Conservation (phyloP, 805 yeast species). For the Huiozyma naganishii region DNA sequence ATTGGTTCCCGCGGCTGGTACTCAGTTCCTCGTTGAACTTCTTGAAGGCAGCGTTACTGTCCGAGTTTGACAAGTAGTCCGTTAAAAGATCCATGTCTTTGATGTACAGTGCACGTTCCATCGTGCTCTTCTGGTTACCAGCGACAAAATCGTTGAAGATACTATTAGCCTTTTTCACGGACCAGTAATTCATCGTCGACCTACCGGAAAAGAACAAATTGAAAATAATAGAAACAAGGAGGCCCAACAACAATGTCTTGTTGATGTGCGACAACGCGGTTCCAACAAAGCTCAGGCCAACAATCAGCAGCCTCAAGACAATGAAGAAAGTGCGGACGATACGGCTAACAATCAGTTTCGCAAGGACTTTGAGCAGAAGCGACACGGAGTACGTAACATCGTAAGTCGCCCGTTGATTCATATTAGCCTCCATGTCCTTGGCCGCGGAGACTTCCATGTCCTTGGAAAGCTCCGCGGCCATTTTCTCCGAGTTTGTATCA, state of each 20-base stretch:
- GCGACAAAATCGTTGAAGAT: slow-evolving; percentile 19
- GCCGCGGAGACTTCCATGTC: too few species aligned
- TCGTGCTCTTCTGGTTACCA: slow-evolving; percentile 19
- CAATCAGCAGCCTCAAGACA: slow-evolving; percentile 6
- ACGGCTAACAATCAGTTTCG: slow-evolving; percentile 4
- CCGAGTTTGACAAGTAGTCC: slow-evolving; percentile 30
- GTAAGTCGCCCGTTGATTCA: slow-evolving; percentile 4
- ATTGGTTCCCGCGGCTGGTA: slow-evolving; percentile 11
- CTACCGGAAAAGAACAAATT: slow-evolving; percentile 46
- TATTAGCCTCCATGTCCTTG: slow-evolving; percentile 1
- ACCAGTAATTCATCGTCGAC: slow-evolving; percentile 49
- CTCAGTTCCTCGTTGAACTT: slow-evolving; percentile 21
- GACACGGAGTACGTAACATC: slow-evolving; percentile 8
- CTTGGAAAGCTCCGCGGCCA: not conserved
- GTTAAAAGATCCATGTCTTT: slow-evolving; percentile 40
- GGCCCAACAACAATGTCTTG: slow-evolving; percentile 31
- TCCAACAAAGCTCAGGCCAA: not conserved
- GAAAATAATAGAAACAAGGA: slow-evolving; percentile 34
- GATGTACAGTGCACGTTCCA: slow-evolving; percentile 54
- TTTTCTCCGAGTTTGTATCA: not conserved
- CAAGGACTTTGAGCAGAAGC: slow-evolving; percentile 5
- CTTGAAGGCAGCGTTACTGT: slow-evolving; percentile 22
- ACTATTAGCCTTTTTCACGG: slow-evolving; percentile 37
- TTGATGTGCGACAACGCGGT: slow-evolving; percentile 20
- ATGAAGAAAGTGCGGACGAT: slow-evolving; percentile 6